Percentiles rank a stretch among this genome's conserved stretches.
These are phyloP conservation scores for Meyerozyma smithsonii DNA, from an alignment of 1,139 yeast species.

Conservation along the genomic window DNA sequence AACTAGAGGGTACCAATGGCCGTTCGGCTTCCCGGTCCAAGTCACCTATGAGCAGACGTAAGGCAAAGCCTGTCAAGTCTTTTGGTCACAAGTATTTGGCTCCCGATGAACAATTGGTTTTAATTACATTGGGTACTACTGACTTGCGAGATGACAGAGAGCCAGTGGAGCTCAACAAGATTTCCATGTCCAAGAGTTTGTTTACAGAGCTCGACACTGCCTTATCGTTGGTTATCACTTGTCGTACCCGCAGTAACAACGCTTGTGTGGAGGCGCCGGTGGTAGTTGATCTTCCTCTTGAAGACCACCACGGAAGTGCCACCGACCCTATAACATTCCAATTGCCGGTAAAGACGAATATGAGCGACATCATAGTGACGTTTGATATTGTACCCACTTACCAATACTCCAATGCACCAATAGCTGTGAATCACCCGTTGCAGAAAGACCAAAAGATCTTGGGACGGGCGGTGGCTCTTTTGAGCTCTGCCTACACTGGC, in stretches of 20 bases:
- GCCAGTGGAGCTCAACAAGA: slow-evolving; percentile 69
- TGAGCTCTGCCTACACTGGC: slow-evolving; percentile 58
- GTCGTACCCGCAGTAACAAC: slow-evolving; percentile 40
- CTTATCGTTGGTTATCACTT: slow-evolving; percentile 66
- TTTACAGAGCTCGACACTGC: slow-evolving; percentile 88
- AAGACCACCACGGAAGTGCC: slow-evolving; percentile 70
- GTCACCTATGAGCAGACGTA: slow-evolving; percentile 23
- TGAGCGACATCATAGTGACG: slow-evolving; percentile 56
- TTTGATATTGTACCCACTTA: slow-evolving; percentile 96
- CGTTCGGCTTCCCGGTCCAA: slow-evolving; percentile 17
- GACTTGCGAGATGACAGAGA: slow-evolving; percentile 59
- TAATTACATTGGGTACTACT: slow-evolving; percentile 83
- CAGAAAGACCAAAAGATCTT: slow-evolving; percentile 43
- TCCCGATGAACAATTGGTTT: slow-evolving; percentile 59
- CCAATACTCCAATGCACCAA: slow-evolving; percentile 28
- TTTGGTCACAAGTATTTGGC: slow-evolving; percentile 79
- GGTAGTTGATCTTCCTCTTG: slow-evolving; percentile 76
- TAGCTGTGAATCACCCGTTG: background rate
- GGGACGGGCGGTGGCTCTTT: slow-evolving; percentile 82
- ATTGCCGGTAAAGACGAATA: slow-evolving; percentile 43
- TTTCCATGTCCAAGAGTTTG: slow-evolving; percentile 70
- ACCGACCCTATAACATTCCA: slow-evolving; percentile 82
- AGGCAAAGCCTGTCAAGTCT: slow-evolving; percentile 60
- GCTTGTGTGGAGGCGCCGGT: slow-evolving; percentile 57
- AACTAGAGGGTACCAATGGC: slow-evolving; percentile 8